Percentiles rank a stretch among this genome's conserved stretches.
phyloP scores from a whole-genome alignment of 1,139 yeast genomes.

The Taphrina communis region DNA sequence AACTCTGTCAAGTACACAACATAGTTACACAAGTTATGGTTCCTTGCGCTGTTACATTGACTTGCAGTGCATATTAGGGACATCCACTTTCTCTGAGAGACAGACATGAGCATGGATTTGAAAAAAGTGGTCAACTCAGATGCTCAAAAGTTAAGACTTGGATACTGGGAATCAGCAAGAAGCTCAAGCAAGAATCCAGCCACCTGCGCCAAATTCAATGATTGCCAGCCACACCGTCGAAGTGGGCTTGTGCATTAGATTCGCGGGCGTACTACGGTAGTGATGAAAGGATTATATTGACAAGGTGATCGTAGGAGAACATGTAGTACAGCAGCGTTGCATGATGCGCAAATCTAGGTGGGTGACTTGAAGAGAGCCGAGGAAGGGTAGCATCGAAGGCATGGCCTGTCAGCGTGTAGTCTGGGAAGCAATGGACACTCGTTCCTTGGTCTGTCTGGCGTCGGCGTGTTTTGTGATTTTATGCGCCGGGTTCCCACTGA shows the following conservation, averaged over 20 bases:
- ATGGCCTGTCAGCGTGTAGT: background rate
- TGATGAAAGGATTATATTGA: no score
- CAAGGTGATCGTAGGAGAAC: background rate
- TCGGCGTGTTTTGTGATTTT: slow-evolving; percentile 26
- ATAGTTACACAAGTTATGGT: no score
- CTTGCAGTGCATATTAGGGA: background rate
- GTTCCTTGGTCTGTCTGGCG: background rate
- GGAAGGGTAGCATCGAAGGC: background rate
- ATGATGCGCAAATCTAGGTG: no score
- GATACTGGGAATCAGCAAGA: no score
- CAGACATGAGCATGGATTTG: no score
- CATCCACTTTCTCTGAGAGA: no score
- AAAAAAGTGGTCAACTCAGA: background rate
- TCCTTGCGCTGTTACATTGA: background rate
- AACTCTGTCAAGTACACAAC: no score
- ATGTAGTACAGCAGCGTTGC: background rate
- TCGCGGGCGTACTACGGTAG: no score
- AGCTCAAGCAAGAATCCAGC: background rate
- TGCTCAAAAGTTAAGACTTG: background rate
- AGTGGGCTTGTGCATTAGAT: background rate
- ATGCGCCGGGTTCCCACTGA: slow-evolving; percentile 34
- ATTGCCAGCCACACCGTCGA: background rate
- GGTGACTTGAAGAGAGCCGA: background rate
- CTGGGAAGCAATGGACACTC: background rate
- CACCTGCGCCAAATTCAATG: background rate